Conservation (phyloP, 2,329 filamentous ascomycete genomes). For the Xylaria sp. region DNA sequence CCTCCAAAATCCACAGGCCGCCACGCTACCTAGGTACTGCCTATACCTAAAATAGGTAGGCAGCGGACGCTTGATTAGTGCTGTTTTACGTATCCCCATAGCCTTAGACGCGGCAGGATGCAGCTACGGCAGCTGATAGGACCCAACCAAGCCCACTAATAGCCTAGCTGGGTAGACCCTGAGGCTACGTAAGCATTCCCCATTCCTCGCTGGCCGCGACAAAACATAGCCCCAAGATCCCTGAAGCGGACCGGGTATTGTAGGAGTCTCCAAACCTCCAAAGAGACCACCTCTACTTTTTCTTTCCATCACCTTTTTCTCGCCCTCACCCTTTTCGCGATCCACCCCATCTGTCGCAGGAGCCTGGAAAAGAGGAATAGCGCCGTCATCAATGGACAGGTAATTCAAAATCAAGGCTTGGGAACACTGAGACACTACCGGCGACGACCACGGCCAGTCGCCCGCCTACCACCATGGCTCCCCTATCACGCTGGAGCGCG, state of each 20-base stretch:
- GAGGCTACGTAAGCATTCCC: conserved; percentile 21
- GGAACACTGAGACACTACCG: conserved; percentile 16
- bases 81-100: neutral
- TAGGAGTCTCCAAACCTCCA: conserved; percentile 22
- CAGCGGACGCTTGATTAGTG: neutral
- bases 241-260: conserved; percentile 24
- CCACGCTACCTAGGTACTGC: neutral
- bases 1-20: neutral
- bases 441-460: conserved; percentile 18
- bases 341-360: neutral
- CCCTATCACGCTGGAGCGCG: conserved; percentile 46
- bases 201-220: conserved; percentile 19
- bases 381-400: conserved; percentile 29
- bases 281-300: conserved; percentile 32
- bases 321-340: conserved; percentile 4
- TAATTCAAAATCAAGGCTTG: conserved; percentile 14
- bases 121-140: conserved; percentile 1
- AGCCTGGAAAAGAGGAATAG: neutral
- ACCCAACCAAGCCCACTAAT: neutral
- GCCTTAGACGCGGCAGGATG: conserved; percentile 3
- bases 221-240: conserved; percentile 20
- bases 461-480: conserved; percentile 44
- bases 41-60: neutral
- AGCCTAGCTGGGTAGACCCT: neutral
- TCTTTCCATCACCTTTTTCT: conserved; percentile 8